These are phyloP conservation scores for Melaleuca alternifolia DNA, from an alignment of 345 rosid species.

Conservation along the genomic window DNA sequence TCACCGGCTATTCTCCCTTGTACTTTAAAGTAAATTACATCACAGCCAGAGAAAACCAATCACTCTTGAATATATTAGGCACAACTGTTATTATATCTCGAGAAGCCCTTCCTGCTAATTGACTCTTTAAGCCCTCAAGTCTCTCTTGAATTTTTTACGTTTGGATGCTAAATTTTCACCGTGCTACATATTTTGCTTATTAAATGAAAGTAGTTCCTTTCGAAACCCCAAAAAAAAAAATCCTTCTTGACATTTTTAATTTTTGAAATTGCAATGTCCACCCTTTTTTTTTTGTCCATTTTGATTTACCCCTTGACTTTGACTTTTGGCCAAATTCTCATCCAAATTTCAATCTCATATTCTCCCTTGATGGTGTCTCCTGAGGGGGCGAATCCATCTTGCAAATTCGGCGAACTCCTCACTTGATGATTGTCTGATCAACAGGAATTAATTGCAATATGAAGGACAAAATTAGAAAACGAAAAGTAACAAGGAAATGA, in stretches of 20 bases:
- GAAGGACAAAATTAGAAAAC: neutral
- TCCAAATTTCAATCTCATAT: neutral
- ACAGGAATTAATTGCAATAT: neutral
- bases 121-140: too few relatives aligned
- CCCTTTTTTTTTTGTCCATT: neutral
- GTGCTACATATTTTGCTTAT: too few relatives aligned
- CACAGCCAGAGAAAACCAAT: too few relatives aligned
- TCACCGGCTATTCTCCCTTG: too few relatives aligned
- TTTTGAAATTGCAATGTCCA: neutral
- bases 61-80: too few relatives aligned
- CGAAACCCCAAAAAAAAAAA: neutral
- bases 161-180: too few relatives aligned
- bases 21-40: too few relatives aligned
- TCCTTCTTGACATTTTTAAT: neutral
- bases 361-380: neutral
- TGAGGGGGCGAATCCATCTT: neutral
- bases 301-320: fast-evolving
- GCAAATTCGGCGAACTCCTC: neutral
- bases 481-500: neutral
- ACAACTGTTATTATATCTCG: too few relatives aligned
- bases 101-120: too few relatives aligned
- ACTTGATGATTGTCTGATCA: neutral
- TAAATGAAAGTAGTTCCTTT: too few relatives aligned
- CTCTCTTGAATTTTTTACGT: too few relatives aligned
- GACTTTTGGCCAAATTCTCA: neutral